Evolutionary conservation across 129 eudicot species (phyloP).

Genomic region (Oenanthe sinensis): DNA sequence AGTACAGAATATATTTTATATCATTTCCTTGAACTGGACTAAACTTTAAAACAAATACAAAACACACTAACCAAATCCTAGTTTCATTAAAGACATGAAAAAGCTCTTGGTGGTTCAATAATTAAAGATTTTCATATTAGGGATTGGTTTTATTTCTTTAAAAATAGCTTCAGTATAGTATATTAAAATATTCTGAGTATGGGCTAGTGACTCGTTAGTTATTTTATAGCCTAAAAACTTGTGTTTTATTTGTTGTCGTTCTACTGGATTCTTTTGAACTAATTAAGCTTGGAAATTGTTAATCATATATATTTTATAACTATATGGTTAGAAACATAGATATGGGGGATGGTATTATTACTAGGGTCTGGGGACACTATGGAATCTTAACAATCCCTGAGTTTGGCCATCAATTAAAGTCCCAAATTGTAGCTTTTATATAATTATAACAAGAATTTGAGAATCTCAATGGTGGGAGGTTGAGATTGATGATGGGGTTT

Average conservation of each 20-base stretch:
- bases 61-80: conserved; percentile 2
- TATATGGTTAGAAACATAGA: not conserved
- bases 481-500: conserved; percentile 34
- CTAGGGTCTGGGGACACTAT: conserved; percentile 31
- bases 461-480: conserved; percentile 42
- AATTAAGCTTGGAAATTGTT: conserved; percentile 8
- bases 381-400: conserved; percentile 88
- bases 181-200: not conserved
- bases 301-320: not conserved
- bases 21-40: conserved; percentile 1
- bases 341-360: conserved; percentile 12
- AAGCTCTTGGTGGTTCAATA: conserved; percentile 3
- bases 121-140: not conserved
- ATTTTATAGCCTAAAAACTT: conserved; percentile 43
- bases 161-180: not conserved
- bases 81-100: not conserved
- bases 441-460: conserved; percentile 36
- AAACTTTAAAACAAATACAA: not conserved
- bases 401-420: conserved; percentile 69
- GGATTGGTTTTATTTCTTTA: not conserved
- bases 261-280: conserved; percentile 25
- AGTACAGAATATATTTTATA: conserved; percentile 17
- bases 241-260: conserved; percentile 21
- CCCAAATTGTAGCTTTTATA: conserved; percentile 39
- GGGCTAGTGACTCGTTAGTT: conserved; percentile 32